Conservation (phyloP, 179 eudicot species). For the Patellifolia procumbens region DNA sequence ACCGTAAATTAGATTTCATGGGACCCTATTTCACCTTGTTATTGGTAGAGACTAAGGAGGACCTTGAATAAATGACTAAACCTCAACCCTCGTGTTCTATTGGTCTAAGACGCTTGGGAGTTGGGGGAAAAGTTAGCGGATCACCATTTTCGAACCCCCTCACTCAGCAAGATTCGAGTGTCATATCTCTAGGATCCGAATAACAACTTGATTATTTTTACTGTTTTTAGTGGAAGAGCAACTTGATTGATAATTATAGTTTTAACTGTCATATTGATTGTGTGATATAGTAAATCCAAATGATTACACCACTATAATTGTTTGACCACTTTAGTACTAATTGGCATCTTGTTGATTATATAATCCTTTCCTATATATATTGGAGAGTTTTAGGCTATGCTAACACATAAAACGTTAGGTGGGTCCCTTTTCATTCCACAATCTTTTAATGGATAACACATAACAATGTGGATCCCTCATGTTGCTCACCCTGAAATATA, state of each 20-base stretch:
- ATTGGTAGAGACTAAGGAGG: too few relatives aligned
- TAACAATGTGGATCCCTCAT: slow-evolving; percentile 34
- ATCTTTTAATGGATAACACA: slow-evolving; percentile 9
- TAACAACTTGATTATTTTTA: too few relatives aligned
- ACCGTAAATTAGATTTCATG: too few relatives aligned
- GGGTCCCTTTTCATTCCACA: slow-evolving; percentile 19
- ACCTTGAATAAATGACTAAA: too few relatives aligned
- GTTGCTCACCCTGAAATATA: slow-evolving; percentile 6
- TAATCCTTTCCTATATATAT: slow-evolving; percentile 14
- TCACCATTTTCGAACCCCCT: too few relatives aligned
- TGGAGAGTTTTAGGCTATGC: slow-evolving; percentile 6
- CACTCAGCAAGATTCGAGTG: too few relatives aligned
- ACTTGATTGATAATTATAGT: slow-evolving; percentile 21
- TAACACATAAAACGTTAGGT: slow-evolving; percentile 1
- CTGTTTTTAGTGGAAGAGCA: slow-evolving; percentile 21
- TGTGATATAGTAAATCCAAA: slow-evolving; percentile 12
- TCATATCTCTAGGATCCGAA: too few relatives aligned
- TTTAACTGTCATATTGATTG: slow-evolving; percentile 10
- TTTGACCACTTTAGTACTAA: slow-evolving; percentile 28
- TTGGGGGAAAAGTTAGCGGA: too few relatives aligned
- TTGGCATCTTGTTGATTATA: slow-evolving; percentile 19
- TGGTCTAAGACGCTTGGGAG: too few relatives aligned
- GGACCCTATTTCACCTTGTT: neutral
- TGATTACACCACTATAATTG: slow-evolving; percentile 28
- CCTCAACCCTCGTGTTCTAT: too few relatives aligned